Percentiles rank a stretch among this genome's conserved stretches.
These are phyloP conservation scores for Cinnamomum micranthum DNA, from an alignment of 164 flowering plant species.

Conservation along the genomic window DNA sequence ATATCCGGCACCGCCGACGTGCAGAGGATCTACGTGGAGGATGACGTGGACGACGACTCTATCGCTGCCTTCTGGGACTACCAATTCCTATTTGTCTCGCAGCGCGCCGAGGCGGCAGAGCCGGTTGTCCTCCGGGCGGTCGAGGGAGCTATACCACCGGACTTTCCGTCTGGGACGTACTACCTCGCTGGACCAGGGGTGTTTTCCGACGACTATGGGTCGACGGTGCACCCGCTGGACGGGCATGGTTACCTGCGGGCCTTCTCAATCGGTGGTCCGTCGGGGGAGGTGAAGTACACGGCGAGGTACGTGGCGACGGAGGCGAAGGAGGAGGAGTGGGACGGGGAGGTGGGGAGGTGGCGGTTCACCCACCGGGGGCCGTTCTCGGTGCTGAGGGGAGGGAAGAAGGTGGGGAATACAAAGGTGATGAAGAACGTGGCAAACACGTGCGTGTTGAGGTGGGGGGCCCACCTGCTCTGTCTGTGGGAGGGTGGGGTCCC, in stretches of 20 bases:
- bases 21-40: background rate
- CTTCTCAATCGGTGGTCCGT: constrained; percentile 41
- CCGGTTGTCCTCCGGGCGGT: constrained; percentile 44
- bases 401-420: constrained; percentile 62
- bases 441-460: constrained; percentile 75
- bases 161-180: constrained; percentile 84
- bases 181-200: constrained; percentile 86
- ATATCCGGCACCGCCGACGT: constrained; percentile 4
- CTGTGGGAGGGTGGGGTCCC: constrained; percentile 97
- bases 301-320: constrained; percentile 81
- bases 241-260: constrained; percentile 93
- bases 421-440: constrained; percentile 99
- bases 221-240: constrained; percentile 89
- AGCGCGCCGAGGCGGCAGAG: constrained; percentile 49
- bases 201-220: constrained; percentile 83
- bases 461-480: constrained; percentile 79
- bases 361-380: constrained; percentile 86
- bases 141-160: constrained; percentile 64
- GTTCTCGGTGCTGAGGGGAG: constrained; percentile 81
- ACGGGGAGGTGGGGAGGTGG: constrained; percentile 65
- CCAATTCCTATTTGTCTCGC: constrained; percentile 78
- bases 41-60: constrained; percentile 28
- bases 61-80: constrained; percentile 77
- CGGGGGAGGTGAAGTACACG: constrained; percentile 47
- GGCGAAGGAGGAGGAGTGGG: constrained; percentile 76